phyloP scores from a whole-genome alignment of 2,329 filamentous ascomycete species.

The Neonectria coccinea region DNA sequence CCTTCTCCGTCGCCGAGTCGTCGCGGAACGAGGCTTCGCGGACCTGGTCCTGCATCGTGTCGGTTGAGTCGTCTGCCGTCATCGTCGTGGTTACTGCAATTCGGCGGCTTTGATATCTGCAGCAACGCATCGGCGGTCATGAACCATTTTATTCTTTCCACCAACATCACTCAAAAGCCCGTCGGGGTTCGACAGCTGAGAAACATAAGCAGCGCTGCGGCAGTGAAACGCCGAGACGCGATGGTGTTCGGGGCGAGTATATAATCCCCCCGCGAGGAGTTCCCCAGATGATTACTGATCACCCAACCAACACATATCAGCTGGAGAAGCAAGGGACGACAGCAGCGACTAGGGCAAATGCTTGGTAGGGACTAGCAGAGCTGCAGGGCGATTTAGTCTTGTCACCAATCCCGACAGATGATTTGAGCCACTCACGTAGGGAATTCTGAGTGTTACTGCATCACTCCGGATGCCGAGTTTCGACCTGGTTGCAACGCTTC shows the following conservation, averaged over 20 bases:
- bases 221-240: neutral
- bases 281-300: conserved; percentile 25
- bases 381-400: neutral
- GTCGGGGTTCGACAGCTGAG: conserved; percentile 5
- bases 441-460: neutral
- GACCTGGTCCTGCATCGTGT: conserved; percentile 11
- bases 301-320: neutral
- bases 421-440: neutral
- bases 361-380: neutral
- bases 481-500: neutral
- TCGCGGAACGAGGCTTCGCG: conserved; percentile 8
- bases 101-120: neutral
- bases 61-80: conserved; percentile 16
- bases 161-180: neutral
- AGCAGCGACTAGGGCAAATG: neutral
- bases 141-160: no score
- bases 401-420: neutral
- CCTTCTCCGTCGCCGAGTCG: conserved; percentile 38
- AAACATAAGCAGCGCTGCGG: neutral
- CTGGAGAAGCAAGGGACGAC: neutral
- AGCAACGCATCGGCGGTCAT: neutral
- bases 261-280: conserved; percentile 18
- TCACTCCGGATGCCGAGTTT: neutral
- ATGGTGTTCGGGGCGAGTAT: conserved; percentile 9
- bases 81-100: conserved; percentile 11